These are phyloP conservation scores for sunflower (Helianthus annuus) DNA, from an alignment of 129 eudicot species.

Conservation along the genomic window HanXRQr2.0-SUNRISE NC_035437.2:103856558-103857057, in stretches of 20 bases:
- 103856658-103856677: conserved; percentile 89
- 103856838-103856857: conserved; percentile 78
- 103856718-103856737: conserved; percentile 89
- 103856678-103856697: conserved; percentile 76
- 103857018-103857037: conserved; percentile 80
- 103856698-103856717: conserved; percentile 76
- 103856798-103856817: conserved; percentile 88
- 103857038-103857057: conserved; percentile 62
- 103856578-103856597: conserved; percentile 68
- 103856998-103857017: conserved; percentile 80
- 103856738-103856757: conserved; percentile 90
- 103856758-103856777: conserved; percentile 83
- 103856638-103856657: conserved; percentile 87
- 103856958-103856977: conserved; percentile 79
- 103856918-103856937: conserved; percentile 96
- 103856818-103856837: conserved; percentile 85
- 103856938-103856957: conserved; percentile 86
- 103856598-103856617: conserved; percentile 67
- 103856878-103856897: conserved; percentile 62
- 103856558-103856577: conserved; percentile 75
- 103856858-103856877: conserved; percentile 71
- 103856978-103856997: conserved; percentile 80
- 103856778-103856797: conserved; percentile 75
- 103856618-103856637: conserved; percentile 79
- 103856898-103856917: conserved; percentile 95